Evolutionary conservation across 2,329 filamentous ascomycete genomes (phyloP).

Genomic region (Rosellinia necatrix): DNA sequence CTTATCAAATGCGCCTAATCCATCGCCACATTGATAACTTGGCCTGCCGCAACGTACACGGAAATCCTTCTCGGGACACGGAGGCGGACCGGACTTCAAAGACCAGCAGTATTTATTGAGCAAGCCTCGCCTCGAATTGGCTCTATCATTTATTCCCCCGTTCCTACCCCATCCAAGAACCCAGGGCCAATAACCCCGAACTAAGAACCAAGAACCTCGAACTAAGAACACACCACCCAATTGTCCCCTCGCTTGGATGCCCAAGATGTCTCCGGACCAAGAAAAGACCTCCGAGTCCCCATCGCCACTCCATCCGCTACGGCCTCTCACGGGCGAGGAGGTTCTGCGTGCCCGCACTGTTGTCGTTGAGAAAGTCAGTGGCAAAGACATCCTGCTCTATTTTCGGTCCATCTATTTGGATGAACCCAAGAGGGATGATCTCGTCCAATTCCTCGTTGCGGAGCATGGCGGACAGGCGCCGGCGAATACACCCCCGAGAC

Average conservation of each 20-base stretch:
- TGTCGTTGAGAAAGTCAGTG: constrained; percentile 33
- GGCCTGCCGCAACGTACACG: too few species aligned
- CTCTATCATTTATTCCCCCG: too few species aligned
- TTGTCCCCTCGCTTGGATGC: not conserved
- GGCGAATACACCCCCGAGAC: constrained; percentile 42
- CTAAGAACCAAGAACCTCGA: too few species aligned
- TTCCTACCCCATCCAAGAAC: too few species aligned
- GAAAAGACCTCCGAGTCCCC: constrained; percentile 1
- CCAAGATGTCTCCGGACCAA: constrained; percentile 16
- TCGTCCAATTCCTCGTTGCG: constrained; percentile 35
- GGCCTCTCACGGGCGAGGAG: constrained; percentile 38
- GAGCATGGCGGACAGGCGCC: constrained; percentile 38
- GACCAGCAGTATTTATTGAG: too few species aligned
- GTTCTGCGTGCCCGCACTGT: constrained; percentile 34
- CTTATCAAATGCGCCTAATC: too few species aligned
- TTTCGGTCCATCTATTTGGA: constrained; percentile 38
- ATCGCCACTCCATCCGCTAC: constrained; percentile 34
- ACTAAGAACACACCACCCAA: not conserved
- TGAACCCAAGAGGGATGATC: constrained; percentile 38
- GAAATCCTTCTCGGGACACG: too few species aligned
- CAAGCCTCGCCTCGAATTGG: too few species aligned
- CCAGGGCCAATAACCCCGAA: too few species aligned
- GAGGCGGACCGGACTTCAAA: too few species aligned
- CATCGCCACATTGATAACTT: too few species aligned
- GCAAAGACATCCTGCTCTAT: constrained; percentile 31